Base-by-base conservation (phyloP, 352 stramenopile genomes). In the Paralagenidium karlingii region DNA sequence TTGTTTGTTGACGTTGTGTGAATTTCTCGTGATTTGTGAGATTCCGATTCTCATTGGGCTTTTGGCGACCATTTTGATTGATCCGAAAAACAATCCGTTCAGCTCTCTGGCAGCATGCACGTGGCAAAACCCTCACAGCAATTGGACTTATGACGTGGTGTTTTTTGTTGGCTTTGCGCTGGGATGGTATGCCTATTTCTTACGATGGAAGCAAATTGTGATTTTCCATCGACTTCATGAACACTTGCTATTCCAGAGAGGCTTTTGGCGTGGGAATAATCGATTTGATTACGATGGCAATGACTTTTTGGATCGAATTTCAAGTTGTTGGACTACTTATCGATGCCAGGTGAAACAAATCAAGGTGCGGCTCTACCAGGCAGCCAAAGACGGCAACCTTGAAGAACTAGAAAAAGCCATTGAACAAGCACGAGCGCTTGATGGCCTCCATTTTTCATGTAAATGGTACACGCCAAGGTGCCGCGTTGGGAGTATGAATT, bases 211-310 rank as follows among this genome's bases (percentile, higher is more conserved):
- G 24, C 76, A 89, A 43, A 83, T 89, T 42, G 53, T 79, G 16
- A 53, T 89, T 20, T 89, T 89, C 43, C 74, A 89, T 28, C 58
- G 65, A 26, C 49, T 89, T 49, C 76, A 85, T 41, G 69, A 83
- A 34, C 71, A 86, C 25, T 77, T 85, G 37, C 52, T 86, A 13
- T 85, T 68, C 33, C 76, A 89, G 44, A 55, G 64, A 5, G 71
- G 71, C 22, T 78, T 62, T 40, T 44, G 78, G 0, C 68, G 68
- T 4, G 68, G 68, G 1, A 55, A 63, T 5, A 70, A 66, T 12
- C 64, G 68, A 12, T 80, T 86, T 16, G 71, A 83, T 36, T 78
- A 81, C 28, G 56, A n/a, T n/a, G n/a, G n/a, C n/a, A n/a, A n/a
- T n/a, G n/a, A n/a, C n/a, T n/a, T n/a, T n/a, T n/a, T n/a, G n/a